A percentile compares a stretch with the other conserved stretches of the same genome.
phyloP scores from a whole-genome alignment of 495 filamentous ascomycete genomes.

The Bacidia gigantensis region DNA sequence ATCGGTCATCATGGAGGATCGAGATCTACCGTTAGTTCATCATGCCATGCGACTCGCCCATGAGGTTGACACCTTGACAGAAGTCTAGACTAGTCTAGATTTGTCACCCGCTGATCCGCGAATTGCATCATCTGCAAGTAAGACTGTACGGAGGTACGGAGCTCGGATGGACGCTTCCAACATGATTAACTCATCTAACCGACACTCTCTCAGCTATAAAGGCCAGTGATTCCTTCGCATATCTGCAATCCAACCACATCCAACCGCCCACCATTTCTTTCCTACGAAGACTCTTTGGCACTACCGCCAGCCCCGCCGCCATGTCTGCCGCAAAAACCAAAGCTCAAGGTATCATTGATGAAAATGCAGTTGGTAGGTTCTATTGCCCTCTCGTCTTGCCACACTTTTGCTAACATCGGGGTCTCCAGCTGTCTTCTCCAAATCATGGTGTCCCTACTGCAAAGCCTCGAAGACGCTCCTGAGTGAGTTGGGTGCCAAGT shows the following conservation, averaged over 20 bases:
- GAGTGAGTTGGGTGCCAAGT: conserved; percentile 54
- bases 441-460: conserved; percentile 97
- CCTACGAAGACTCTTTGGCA: conserved; percentile 63
- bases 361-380: conserved; percentile 73
- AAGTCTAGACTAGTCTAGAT: neutral
- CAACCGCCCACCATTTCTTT: conserved; percentile 52
- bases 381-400: neutral
- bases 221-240: neutral
- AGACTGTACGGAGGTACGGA: too few species aligned
- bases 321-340: conserved; percentile 82
- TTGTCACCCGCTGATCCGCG: neutral
- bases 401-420: neutral
- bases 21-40: neutral
- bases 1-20: neutral
- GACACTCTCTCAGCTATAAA: too few species aligned
- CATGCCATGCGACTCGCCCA: neutral
- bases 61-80: neutral
- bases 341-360: conserved; percentile 75
- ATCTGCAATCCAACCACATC: neutral
- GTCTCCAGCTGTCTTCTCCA: conserved; percentile 72
- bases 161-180: too few species aligned
- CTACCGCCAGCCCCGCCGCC: conserved; percentile 42
- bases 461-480: conserved; percentile 61
- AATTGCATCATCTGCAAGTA: neutral
- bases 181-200: too few species aligned